Base-by-base conservation (phyloP, 2,329 filamentous ascomycete species). In the Aspergillus caelatus region DNA sequence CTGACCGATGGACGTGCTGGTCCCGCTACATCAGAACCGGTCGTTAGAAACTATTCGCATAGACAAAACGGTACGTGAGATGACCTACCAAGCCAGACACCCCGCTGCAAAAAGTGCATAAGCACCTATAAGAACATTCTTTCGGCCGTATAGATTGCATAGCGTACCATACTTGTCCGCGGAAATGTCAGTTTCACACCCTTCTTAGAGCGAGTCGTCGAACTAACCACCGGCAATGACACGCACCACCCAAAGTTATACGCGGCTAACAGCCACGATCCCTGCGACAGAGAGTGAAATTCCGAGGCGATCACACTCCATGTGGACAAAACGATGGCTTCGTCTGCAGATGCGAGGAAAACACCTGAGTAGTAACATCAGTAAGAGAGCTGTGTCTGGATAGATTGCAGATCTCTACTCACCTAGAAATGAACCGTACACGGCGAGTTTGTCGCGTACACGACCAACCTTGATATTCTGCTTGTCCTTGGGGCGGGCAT, bases 281-380 rank as follows among this genome's bases (percentile, higher is more conserved):
- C 80, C 26, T 76, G 72, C 12, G 75, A 71, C 6, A 83, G 70
- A 19, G 75, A 74, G 58, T 79, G 68, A 63, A 84, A 83, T 23
- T 82, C 79, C 0, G 81, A 83, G 0, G 81, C 75, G 46, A 84
- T 80, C 4, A 80, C 78, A 1, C 84, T 83, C 68, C 89, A 87
- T 0, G 88, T 91, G 0, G 89, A 88, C 10, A 91, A 74, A 0
- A 91, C 82, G 1, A 91, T 76, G 2, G 86, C 87, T 1, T 80
- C 78, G 70, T 91, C 89, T 23, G 85, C 83, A 54, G 87, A 86
- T 5, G 84, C 83, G 10, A 90, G 83, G 67, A 91, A 90, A 2
- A 88, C 84, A 11, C 85, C 85, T 80, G 53, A 9, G 36, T 30
- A 23, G 30, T 52, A 30, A 4, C 2, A 53, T 32, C 19, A 34